Percentiles rank a stretch among this genome's conserved stretches.
Evolutionary conservation across 768 basidiomycete species (phyloP).

Genomic region (Serendipita sp.): DNA sequence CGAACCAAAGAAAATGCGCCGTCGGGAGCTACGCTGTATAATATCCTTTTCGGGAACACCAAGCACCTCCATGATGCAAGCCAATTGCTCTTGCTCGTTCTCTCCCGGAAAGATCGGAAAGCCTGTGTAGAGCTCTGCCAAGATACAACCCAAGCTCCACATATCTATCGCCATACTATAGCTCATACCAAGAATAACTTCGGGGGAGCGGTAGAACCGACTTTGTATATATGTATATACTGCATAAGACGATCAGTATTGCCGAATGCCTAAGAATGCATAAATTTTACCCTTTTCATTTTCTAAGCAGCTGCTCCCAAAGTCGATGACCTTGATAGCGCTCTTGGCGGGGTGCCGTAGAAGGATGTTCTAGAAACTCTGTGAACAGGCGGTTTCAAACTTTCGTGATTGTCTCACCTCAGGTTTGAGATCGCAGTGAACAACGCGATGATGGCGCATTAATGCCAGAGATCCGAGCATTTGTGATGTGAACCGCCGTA

Average conservation of each 20-base stretch:
- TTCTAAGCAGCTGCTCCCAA: conserved; percentile 96
- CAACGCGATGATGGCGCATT: conserved; percentile 93
- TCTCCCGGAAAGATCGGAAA: conserved; percentile 99
- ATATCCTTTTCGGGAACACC: conserved; percentile 92
- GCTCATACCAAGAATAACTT: conserved; percentile 97
- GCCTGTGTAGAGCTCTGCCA: conserved; percentile 93
- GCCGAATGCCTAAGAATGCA: background rate
- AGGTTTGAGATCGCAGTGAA: conserved; percentile 97
- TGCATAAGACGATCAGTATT: conserved; percentile 18
- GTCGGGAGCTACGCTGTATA: conserved; percentile 81
- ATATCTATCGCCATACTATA: conserved; percentile 99
- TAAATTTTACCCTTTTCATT: conserved; percentile 78
- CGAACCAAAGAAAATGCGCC: conserved; percentile 91
- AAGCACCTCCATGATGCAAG: conserved; percentile 98
- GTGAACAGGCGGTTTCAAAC: background rate
- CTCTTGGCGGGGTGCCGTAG: conserved; percentile 90
- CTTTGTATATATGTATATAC: conserved; percentile 99
- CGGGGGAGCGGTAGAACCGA: conserved; percentile 98
- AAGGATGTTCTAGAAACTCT: conserved; percentile 59
- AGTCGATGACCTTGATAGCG: conserved; percentile 96
- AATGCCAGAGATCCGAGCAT: conserved; percentile 83
- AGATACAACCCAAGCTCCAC: conserved; percentile 98
- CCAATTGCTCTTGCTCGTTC: conserved; percentile 94
- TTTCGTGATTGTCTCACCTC: conserved; percentile 40
- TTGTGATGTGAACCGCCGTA: conserved; percentile 90